These are phyloP conservation scores for Cytospora schulzeri DNA, from an alignment of 2,329 filamentous ascomycete genomes.

Conservation along the genomic window DNA sequence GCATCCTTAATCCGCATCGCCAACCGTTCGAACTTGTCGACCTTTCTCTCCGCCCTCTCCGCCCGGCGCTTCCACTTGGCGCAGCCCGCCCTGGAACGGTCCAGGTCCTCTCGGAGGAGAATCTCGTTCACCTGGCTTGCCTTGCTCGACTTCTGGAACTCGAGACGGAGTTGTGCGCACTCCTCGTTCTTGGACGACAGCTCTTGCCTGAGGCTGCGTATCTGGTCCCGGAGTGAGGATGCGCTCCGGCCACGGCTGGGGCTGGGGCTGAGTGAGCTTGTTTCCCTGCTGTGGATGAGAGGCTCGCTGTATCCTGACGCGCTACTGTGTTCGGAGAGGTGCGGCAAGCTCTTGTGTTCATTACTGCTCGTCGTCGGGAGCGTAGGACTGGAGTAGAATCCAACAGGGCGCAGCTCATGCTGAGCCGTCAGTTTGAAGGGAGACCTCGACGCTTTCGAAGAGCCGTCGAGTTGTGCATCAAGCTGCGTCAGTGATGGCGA, in stretches of 20 bases:
- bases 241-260: conserved; percentile 16
- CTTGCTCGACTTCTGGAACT: conserved; percentile 21
- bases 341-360: not conserved
- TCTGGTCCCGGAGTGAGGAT: conserved; percentile 26
- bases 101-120: conserved; percentile 21
- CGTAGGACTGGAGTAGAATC: conserved; percentile 15
- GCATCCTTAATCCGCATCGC: conserved; percentile 9
- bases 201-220: conserved; percentile 22
- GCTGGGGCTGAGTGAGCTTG: conserved; percentile 4
- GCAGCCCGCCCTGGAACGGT: conserved; percentile 12
- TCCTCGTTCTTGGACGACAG: conserved; percentile 24
- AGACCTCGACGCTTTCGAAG: not conserved
- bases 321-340: conserved; percentile 12
- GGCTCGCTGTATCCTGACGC: not conserved
- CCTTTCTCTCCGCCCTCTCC: conserved; percentile 24
- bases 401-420: conserved; percentile 9
- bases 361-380: not conserved
- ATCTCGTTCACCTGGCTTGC: conserved; percentile 18
- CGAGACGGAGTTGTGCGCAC: conserved; percentile 18
- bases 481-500: conserved; percentile 13
- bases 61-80: conserved; percentile 23
- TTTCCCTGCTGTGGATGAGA: not conserved
- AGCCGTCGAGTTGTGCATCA: conserved; percentile 19
- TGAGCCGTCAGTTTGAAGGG: conserved; percentile 7
- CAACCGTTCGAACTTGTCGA: conserved; percentile 12